Percentiles rank a stretch among this genome's conserved stretches.
Evolutionary conservation across 2,329 filamentous ascomycete genomes (phyloP).

Genomic region (Paraphoma sp.): DNA sequence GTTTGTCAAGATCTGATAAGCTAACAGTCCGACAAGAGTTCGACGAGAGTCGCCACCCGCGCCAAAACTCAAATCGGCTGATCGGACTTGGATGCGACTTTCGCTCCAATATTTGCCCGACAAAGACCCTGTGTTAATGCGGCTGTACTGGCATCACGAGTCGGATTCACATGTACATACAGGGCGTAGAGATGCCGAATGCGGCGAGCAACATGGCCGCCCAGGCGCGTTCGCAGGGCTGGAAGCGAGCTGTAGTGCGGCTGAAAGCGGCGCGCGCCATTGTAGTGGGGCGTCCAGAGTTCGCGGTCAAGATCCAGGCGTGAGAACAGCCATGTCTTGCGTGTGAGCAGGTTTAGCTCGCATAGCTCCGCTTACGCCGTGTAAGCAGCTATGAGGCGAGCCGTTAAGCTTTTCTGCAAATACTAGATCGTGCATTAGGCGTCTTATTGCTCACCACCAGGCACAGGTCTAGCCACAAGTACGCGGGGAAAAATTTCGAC

Average conservation of each 20-base stretch:
- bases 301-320: too few species aligned
- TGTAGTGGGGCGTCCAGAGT: neutral
- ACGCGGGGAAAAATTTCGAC: neutral
- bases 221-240: neutral
- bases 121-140: neutral
- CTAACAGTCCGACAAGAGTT: neutral
- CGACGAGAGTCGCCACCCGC: neutral
- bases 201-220: neutral
- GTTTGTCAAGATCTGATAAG: neutral
- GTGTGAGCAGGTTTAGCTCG: neutral
- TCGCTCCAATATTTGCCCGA: neutral
- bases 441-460: neutral
- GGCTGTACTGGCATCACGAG: too few species aligned
- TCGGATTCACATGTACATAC: neutral
- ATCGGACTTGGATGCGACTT: neutral
- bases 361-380: neutral
- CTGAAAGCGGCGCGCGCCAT: neutral
- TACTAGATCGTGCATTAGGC: neutral
- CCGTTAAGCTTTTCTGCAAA: neutral
- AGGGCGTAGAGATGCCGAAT: neutral
- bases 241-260: conserved; percentile 1
- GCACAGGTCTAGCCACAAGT: neutral
- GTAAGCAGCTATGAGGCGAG: neutral
- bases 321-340: neutral
- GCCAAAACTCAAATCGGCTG: neutral